A percentile compares a stretch with the other conserved stretches of the same genome.
phyloP scores from a whole-genome alignment of 2,329 filamentous ascomycete species.

The Purpureocillium takamizusanense region DNA sequence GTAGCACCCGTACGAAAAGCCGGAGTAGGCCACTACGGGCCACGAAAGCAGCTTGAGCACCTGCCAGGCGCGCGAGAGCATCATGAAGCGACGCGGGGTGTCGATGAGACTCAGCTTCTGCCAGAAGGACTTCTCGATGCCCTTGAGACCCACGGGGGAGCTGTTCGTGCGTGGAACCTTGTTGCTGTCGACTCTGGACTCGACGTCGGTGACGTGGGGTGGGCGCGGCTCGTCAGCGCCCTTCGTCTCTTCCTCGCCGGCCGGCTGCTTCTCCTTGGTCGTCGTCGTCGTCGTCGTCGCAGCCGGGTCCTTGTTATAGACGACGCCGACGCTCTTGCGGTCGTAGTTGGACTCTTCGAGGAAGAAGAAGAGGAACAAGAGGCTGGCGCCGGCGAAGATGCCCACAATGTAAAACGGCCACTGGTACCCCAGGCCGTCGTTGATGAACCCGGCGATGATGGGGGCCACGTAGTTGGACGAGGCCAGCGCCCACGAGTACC shows the following conservation, averaged over 20 bases:
- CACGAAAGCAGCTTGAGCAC: conserved; percentile 26
- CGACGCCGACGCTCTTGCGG: conserved; percentile 11
- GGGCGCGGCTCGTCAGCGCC: too few relatives aligned
- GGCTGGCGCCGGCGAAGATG: conserved; percentile 25
- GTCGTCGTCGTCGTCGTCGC: not conserved
- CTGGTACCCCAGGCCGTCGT: conserved; percentile 27
- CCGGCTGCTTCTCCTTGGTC: too few relatives aligned
- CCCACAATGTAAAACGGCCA: conserved; percentile 35
- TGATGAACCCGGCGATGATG: conserved; percentile 34
- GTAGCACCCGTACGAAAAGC: conserved; percentile 32
- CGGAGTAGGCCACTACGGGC: conserved; percentile 32
- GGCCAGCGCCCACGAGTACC: conserved; percentile 29
- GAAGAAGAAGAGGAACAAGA: conserved; percentile 40
- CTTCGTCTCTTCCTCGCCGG: too few relatives aligned
- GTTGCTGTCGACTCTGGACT: too few relatives aligned
- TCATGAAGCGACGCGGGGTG: conserved; percentile 24
- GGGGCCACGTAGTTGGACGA: conserved; percentile 33
- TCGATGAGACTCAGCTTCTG: conserved; percentile 30
- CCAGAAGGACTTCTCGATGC: conserved; percentile 24
- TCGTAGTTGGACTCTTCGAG: conserved; percentile 52
- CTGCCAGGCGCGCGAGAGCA: conserved; percentile 27
- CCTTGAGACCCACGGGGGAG: not conserved
- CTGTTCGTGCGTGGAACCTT: too few relatives aligned
- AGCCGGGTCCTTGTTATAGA: conserved; percentile 1
- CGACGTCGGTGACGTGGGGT: too few relatives aligned